Base-by-base conservation (phyloP, 805 yeast genomes). In the Sugiyamaella chiloensis region DNA sequence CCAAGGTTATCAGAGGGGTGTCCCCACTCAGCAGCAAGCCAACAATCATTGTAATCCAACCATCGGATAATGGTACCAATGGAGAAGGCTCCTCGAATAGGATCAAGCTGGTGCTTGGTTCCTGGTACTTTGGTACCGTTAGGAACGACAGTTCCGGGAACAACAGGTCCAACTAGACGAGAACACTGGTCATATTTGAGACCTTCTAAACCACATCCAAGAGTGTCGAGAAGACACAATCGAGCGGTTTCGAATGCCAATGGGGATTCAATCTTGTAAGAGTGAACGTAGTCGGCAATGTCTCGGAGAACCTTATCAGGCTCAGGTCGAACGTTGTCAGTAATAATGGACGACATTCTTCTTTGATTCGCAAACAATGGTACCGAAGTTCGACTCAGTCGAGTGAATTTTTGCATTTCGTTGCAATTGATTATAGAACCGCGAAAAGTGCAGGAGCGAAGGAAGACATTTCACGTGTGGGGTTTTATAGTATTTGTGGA, bases 11-110 rank as follows among this genome's bases (percentile, higher is more conserved):
- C 84, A 26, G 80, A 74, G 20, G 83, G 84, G 61, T 79, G 84
- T 3, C 84, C 84, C 83, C 84, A 79, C 61, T 79, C 83, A n/a
- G 81, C 82, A 42, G 83, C 84, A 34, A 79, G 63, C 83, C 83
- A 79, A 62, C 83, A 79, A 59, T 79, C 83, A 52, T 79, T 79
- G 66, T 71, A 79, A 55, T 79, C 84, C 47, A 79, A 63, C 83
- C 83, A 79, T 49, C 84, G 70, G 56, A 79, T 76, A 49, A 73
- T 61, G 17, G 81, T 73, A 7, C 83, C 83, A 50, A 77, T 74
- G 35, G 76, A 65, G 65, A 79, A 79, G 16, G 83, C 81, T 36
- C 78, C 83, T 48, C 77, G 71, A 36, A 79, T 67, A 14, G 84
- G 84, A 59, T 79, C 83, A 55, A 74, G 61, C 48, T 67, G 70